Evolutionary conservation across 1,139 yeast genomes (phyloP).

Genomic region (Sugiyamaella paludigena): DNA sequence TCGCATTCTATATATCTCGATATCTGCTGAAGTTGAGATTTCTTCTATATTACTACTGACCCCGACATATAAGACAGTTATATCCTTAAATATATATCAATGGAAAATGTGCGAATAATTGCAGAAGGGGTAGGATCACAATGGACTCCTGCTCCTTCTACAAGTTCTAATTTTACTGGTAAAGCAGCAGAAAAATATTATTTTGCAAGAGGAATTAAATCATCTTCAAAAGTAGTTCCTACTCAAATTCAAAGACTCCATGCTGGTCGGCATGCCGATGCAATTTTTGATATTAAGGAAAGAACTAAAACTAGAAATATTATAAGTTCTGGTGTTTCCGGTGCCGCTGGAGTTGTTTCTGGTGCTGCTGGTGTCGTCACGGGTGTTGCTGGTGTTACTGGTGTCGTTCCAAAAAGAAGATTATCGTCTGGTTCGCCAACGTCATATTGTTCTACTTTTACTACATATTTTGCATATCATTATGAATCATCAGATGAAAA

Average conservation of each 20-base stretch:
- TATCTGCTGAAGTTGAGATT: too few relatives aligned
- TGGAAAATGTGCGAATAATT: conserved; percentile 10
- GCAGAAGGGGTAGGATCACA: background rate
- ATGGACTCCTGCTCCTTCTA: background rate
- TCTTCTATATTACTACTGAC: too few relatives aligned
- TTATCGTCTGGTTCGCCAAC: background rate
- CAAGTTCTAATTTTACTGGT: background rate
- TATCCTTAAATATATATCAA: too few relatives aligned
- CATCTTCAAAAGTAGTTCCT: conserved; percentile 13
- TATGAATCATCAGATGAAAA: conserved; percentile 13
- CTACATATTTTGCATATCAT: conserved; percentile 11
- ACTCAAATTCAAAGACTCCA: conserved; percentile 25
- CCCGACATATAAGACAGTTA: too few relatives aligned
- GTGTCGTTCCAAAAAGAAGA: background rate
- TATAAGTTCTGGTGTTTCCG: conserved; percentile 3
- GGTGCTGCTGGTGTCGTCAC: background rate
- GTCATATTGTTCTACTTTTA: conserved; percentile 3
- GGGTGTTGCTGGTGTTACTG: conserved; percentile 5
- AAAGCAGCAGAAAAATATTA: conserved; percentile 17
- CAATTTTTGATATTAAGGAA: conserved; percentile 23
- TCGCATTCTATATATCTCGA: too few relatives aligned
- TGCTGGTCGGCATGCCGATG: conserved; percentile 23
- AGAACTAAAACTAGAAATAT: conserved; percentile 6
- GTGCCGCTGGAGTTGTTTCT: background rate
- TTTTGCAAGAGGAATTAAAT: conserved; percentile 20